Base-by-base conservation (phyloP, 345 rosid species). In the Combretum micranthum region DNA sequence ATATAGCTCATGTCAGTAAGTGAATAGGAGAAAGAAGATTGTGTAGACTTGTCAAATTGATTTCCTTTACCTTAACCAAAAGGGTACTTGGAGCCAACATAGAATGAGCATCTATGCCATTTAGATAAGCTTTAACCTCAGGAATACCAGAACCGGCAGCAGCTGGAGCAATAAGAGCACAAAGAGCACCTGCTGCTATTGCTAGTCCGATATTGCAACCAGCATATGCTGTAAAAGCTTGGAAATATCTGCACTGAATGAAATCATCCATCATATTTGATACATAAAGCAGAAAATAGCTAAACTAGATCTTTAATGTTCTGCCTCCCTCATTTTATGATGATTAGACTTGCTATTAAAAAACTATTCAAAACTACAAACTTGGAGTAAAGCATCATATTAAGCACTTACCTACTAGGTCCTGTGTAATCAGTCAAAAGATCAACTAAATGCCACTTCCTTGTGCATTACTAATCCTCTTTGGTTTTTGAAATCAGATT, bases 111-210 rank as follows among this genome's bases (percentile, higher is more conserved):
- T 75, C 84, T 9, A 75, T 52, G 3, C 79, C 84, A 54, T 79
- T 75, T 37, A 76, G 79, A 65, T 79, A 79, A 57, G 84, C 84
- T 71, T 79, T 79, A 45, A 76, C 81, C 66, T 79, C 81, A 0
- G 79, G 78, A 59, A 79, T 79, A 63, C 81, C 79, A 20, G 80
- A 76, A 47, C 84, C 81, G 25, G 80, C 80, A 4, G 75, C 79
- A 13, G 79, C 71, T 12, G 81, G 84, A 57, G 81, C 76, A 47
- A 79, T 50, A 48, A 70, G 61, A 65, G 78, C 78, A 45, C 72
- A 72, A 49, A 79, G 74, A 43, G 68, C 60, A 32, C 64, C 77
- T 16, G 79, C 80, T 20, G 70, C 62, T 18, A 59, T 45, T 44
- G 74, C 78, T 44, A 79, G 63, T 47, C 32, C 58, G 47, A 71